These are phyloP conservation scores for Camelina neglecta DNA, from an alignment of 345 rosid genomes.

Conservation along the genomic window DNA sequence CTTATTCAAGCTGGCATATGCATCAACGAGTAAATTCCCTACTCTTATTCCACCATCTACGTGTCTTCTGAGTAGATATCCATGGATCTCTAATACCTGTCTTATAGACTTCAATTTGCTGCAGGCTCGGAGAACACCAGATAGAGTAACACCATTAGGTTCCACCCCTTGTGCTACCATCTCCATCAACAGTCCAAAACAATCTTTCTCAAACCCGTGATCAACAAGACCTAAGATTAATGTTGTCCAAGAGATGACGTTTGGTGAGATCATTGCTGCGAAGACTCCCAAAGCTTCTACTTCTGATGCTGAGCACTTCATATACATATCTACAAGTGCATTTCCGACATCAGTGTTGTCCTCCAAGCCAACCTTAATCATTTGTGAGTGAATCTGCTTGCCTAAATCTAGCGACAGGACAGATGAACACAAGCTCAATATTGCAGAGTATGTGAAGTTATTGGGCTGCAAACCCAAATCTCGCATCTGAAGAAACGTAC, in stretches of 20 bases:
- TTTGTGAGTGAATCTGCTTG: conserved; percentile 63
- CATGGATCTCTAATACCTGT: conserved; percentile 56
- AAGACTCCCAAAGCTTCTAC: conserved; percentile 57
- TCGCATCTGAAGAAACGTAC: conserved; percentile 59
- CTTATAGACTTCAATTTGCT: conserved; percentile 36
- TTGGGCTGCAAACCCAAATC: conserved; percentile 49
- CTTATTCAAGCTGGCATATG: conserved; percentile 57
- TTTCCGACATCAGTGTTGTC: conserved; percentile 60
- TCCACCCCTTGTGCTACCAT: conserved; percentile 60
- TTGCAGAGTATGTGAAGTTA: conserved; percentile 51
- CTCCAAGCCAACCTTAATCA: conserved; percentile 55
- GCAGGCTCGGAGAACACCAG: conserved; percentile 56
- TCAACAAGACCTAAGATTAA: conserved; percentile 64
- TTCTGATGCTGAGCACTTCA: conserved; percentile 55
- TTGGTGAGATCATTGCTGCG: conserved; percentile 50
- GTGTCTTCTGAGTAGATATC: conserved; percentile 51
- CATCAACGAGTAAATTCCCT: conserved; percentile 67
- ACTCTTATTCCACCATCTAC: conserved; percentile 42
- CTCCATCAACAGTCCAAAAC: conserved; percentile 47
- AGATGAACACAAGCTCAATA: conserved; percentile 53
- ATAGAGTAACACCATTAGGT: conserved; percentile 63
- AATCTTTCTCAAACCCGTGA: conserved; percentile 50
- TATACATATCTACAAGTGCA: conserved; percentile 70
- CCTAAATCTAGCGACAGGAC: conserved; percentile 54
- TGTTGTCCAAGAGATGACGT: conserved; percentile 77